These are phyloP conservation scores for Wolfiporia cocos DNA, from an alignment of 1,284 basidiomycete species.

Conservation along the genomic window DNA sequence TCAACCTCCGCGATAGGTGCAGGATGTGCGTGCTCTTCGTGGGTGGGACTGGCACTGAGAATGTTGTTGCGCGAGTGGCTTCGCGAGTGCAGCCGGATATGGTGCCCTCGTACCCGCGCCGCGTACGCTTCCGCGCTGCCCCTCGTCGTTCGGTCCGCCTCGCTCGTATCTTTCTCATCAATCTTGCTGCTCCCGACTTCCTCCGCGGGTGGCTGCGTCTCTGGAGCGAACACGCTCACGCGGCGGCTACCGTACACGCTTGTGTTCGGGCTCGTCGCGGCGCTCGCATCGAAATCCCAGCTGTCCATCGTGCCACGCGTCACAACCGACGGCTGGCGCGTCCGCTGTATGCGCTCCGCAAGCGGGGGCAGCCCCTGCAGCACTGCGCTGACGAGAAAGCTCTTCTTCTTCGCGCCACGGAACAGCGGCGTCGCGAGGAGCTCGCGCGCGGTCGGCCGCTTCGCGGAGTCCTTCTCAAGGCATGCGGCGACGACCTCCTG, in stretches of 20 bases:
- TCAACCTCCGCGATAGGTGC: slow-evolving; percentile 10
- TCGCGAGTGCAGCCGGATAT: slow-evolving; percentile 7
- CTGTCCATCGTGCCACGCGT: slow-evolving; percentile 51
- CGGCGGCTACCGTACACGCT: slow-evolving; percentile 21
- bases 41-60: slow-evolving; percentile 3
- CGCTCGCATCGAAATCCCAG: slow-evolving; percentile 51
- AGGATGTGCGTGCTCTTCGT: slow-evolving; percentile 5
- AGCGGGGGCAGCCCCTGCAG: slow-evolving; percentile 70
- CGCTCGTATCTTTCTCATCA: slow-evolving; percentile 9
- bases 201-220: too few species aligned
- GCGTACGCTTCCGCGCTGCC: slow-evolving; percentile 15
- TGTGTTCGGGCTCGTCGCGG: slow-evolving; percentile 18
- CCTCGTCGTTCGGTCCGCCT: slow-evolving; percentile 1
- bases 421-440: slow-evolving; percentile 81
- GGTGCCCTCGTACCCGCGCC: slow-evolving; percentile 12
- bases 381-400: slow-evolving; percentile 68
- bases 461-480: slow-evolving; percentile 75
- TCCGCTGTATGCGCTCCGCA: slow-evolving; percentile 62
- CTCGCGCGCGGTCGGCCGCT: slow-evolving; percentile 74
- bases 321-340: slow-evolving; percentile 33
- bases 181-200: slow-evolving; percentile 6
- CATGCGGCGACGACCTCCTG: slow-evolving; percentile 81
- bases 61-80: slow-evolving; percentile 6
- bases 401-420: slow-evolving; percentile 68
- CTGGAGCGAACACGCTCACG: slow-evolving; percentile 7